These are phyloP conservation scores for Pulveroboletus sp. DNA, from an alignment of 768 basidiomycete species.

Conservation along the genomic window DNA sequence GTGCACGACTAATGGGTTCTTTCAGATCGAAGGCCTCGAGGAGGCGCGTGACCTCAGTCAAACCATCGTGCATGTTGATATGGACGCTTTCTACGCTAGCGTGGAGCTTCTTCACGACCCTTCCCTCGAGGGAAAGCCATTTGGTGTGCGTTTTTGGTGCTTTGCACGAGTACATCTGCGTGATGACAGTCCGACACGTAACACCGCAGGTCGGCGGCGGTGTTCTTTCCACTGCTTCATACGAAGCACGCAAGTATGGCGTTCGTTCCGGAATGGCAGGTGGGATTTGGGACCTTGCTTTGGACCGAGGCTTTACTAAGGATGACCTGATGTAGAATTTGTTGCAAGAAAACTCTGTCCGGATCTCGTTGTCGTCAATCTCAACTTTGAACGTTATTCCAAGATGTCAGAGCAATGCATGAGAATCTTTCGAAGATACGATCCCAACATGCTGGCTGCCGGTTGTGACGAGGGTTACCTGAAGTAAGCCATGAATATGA, in stretches of 20 bases:
- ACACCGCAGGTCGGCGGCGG: conserved; percentile 67
- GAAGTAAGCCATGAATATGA: conserved; percentile 50
- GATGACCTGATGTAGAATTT: conserved; percentile 49
- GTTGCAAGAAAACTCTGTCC: conserved; percentile 94
- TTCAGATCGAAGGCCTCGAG: conserved; percentile 65
- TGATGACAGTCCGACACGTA: background rate
- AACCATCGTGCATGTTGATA: conserved; percentile 89
- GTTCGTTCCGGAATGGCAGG: conserved; percentile 96
- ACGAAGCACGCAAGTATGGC: conserved; percentile 86
- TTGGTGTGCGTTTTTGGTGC: conserved; percentile 48
- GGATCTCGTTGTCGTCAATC: conserved; percentile 65
- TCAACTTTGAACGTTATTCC: conserved; percentile 55
- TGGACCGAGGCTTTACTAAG: background rate
- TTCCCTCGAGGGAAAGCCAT: conserved; percentile 63
- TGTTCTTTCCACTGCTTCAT: conserved; percentile 84
- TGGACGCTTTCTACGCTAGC: conserved; percentile 89
- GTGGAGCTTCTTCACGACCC: conserved; percentile 71
- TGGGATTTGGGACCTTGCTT: conserved; percentile 27
- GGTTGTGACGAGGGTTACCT: conserved; percentile 91
- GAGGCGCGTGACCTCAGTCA: conserved; percentile 72
- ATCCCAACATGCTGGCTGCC: conserved; percentile 68
- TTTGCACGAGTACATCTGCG: background rate
- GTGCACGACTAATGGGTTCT: background rate
- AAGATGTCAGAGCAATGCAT: conserved; percentile 74
- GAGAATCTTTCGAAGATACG: conserved; percentile 61